Evolutionary conservation across 306 rosid genomes (phyloP).

Genomic region (Adenanthera pavonina): DNA sequence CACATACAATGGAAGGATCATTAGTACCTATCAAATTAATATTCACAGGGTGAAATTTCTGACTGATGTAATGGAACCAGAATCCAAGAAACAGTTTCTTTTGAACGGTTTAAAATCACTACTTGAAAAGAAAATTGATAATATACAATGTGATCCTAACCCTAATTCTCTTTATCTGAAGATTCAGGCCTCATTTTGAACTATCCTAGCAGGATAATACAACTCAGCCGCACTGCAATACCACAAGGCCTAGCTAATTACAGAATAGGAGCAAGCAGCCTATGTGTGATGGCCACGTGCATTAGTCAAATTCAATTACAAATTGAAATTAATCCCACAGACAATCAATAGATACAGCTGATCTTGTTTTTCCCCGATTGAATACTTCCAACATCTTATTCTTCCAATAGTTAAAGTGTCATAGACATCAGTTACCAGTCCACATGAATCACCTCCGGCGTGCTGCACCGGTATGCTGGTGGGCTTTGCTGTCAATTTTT

Average conservation of each 20-base stretch:
- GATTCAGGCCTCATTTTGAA: slow-evolving; percentile 52
- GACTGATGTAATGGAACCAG: slow-evolving; percentile 34
- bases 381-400: slow-evolving; percentile 30
- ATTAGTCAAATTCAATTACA: slow-evolving; percentile 38
- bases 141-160: slow-evolving; percentile 78
- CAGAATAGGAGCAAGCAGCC: slow-evolving; percentile 48
- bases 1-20: slow-evolving; percentile 22
- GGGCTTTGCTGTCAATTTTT: slow-evolving; percentile 78
- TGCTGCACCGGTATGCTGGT: slow-evolving; percentile 59
- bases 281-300: slow-evolving; percentile 44
- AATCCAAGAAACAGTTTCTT: slow-evolving; percentile 51
- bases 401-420: slow-evolving; percentile 32
- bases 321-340: slow-evolving; percentile 38
- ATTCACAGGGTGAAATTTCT: slow-evolving; percentile 49
- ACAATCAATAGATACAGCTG: slow-evolving; percentile 31
- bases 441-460: slow-evolving; percentile 70
- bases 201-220: slow-evolving; percentile 56
- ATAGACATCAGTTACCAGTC: slow-evolving; percentile 27
- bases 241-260: slow-evolving; percentile 58
- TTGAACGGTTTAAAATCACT: slow-evolving; percentile 54
- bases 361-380: slow-evolving; percentile 32
- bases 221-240: slow-evolving; percentile 59
- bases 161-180: slow-evolving; percentile 74
- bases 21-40: slow-evolving; percentile 41
- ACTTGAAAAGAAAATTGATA: slow-evolving; percentile 46